Evolutionary conservation across 768 basidiomycete genomes (phyloP), one percentile per base, ranked within the genome.

Genomic region (Leccinum incarnatum): DNA sequence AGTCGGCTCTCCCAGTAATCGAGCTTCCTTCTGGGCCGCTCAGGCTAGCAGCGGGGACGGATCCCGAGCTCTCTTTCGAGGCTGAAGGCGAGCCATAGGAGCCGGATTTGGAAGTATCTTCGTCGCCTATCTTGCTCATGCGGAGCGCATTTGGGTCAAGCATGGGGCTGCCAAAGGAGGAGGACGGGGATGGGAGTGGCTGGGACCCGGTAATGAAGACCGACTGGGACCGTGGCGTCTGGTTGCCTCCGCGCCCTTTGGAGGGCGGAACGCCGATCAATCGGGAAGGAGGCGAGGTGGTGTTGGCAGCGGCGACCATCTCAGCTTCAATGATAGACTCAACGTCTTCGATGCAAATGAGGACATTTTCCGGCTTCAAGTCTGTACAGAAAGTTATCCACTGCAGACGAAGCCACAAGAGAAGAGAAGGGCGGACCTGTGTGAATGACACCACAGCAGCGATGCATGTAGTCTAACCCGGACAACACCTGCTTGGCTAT

Each of bases 401-500:
- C 29, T 47, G 59, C 27, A 36, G 21, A 30, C 14, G 46, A 27
- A 21, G 17, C 15, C 17, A 17, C 45, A 36, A 27, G 19, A 11
- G 45, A 53, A 32, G 53, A 12, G 5, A 5, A 21, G 11, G 23
- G 72, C 82, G 51, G 54, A 85, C 88, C 89, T 45, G 96, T 98
- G 72, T 98, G 96, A 56, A 98, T 98, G 67, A 99, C 92, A 42
- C 94, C 92, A 71, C 97, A 99, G 72, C 91, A 92, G 50, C 93
- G 84, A 69, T 99, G 97, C 85, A 99, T 94, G 78, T 98, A 99
- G 71, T 98, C 96, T 51, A 99, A 78, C 6, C 97, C 97, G 23
- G 98, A 83, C 4, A 98, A 79, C 23, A 98, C 86, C 73, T 98
- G 97, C 73, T 98, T 98, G 27, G 95, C 93, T 66, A 98, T 98